A percentile compares a stretch with the other conserved stretches of the same genome.
Conservation (phyloP, 225 moss, liverwort and hornwort genomes). For the Climacium dendroides region DNA sequence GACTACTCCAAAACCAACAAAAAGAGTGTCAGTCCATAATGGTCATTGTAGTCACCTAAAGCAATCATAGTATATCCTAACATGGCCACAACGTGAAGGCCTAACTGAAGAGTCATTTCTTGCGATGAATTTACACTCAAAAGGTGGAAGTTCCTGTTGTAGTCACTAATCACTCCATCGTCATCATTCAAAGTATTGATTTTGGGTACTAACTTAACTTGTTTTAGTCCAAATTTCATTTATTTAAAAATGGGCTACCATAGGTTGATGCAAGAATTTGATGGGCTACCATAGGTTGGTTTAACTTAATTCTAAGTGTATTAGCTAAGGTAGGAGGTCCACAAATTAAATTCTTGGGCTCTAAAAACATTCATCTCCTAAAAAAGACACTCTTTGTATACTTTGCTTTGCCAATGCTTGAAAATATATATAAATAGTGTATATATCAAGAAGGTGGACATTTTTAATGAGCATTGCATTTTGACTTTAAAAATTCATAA, state of each 20-base stretch:
- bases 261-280: too few relatives aligned
- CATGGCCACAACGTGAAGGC: background rate
- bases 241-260: background rate
- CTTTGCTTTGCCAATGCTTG: too few relatives aligned
- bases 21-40: background rate
- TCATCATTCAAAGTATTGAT: background rate
- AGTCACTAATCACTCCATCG: background rate
- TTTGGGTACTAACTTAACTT: background rate
- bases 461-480: too few relatives aligned
- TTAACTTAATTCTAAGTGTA: too few relatives aligned
- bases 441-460: too few relatives aligned
- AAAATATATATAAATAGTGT: too few relatives aligned
- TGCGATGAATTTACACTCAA: background rate
- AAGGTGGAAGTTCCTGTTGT: background rate
- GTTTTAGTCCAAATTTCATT: background rate
- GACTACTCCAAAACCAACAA: background rate
- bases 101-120: accelerated
- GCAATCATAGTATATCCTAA: accelerated
- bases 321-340: too few relatives aligned
- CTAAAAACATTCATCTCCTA: accelerated
- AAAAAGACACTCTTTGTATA: too few relatives aligned
- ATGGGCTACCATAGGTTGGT: background rate
- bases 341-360: too few relatives aligned
- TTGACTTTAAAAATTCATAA: too few relatives aligned
- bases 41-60: background rate